Base-by-base conservation (phyloP, 169 alveolate genomes). In the Cryptosporidium meleagridis region DNA sequence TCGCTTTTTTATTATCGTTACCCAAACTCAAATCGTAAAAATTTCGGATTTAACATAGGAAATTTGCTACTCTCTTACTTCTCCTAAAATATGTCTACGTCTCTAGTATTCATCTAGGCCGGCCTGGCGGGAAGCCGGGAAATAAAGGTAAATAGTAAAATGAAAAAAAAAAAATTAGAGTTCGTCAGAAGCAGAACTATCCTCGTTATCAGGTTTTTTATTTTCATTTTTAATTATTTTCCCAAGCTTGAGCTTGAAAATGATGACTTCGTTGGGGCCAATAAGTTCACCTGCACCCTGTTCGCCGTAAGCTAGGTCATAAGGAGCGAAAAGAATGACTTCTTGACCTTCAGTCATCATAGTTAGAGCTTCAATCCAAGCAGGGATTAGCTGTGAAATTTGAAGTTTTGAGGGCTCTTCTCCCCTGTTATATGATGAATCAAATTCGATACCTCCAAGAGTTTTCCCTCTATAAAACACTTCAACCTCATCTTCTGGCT, bases 391-490 rank as follows among this genome's bases (percentile, higher is more conserved):
- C 62, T 80, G 89, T 5, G 89, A 80, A 12, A 80, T 75, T 44
- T 44, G 37, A 51, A 80, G 44, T 26, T 39, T 65, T 41, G 89
- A 23, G 31, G 89, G 89, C 52, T 44, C 67, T 12, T 80, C 68
- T 8, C 31, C 29, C 62, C 89, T 80, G 18, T 41, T 80, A 14
- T 12, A 59, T 9, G 89, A 80, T 18, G 89, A 37, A 41, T 80
- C 89, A 59, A 80, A 80, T 39, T 80, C 89, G 14, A 41, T 51
- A 23, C 89, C 89, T 26, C 62, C 89, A 18, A 80, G 89, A 26
- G 89, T 80, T 37, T 65, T 80, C 14, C 89, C 89, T 65, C 89
- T 80, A 65, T 80, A 80, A 18, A 45, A 67, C 10, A 80, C 89
- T 26, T 59, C 89, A 58, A 80, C 89, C 35, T 80, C 31, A 62